Percentiles rank a stretch among this genome's conserved stretches.
Conservation (phyloP, 768 basidiomycete genomes). For the Austroboletus festivus region DNA sequence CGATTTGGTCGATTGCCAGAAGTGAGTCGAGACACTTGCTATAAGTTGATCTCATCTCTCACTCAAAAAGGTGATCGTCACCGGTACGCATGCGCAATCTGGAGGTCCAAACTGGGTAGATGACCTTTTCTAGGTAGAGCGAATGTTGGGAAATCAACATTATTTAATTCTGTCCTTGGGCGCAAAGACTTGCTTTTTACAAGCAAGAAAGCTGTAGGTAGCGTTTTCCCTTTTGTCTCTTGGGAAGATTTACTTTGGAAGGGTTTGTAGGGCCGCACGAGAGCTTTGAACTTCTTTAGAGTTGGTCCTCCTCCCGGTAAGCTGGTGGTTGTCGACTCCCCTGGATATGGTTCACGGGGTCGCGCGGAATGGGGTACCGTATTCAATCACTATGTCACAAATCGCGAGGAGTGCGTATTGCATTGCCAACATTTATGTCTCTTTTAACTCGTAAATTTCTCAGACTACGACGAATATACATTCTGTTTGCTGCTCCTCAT, state of each 20-base stretch:
- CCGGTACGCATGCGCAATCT: conserved; percentile 16
- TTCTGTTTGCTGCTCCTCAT: conserved; percentile 68
- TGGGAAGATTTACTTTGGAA: background rate
- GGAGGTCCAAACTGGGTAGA: background rate
- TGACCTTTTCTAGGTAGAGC: conserved; percentile 53
- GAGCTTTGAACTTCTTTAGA: conserved; percentile 66
- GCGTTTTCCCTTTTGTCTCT: background rate
- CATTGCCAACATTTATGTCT: background rate
- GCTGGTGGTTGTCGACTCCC: conserved; percentile 72
- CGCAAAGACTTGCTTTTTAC: conserved; percentile 55
- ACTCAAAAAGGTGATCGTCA: conserved; percentile 23
- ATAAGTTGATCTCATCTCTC: conserved; percentile 1
- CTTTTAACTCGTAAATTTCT: background rate
- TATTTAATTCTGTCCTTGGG: conserved; percentile 67
- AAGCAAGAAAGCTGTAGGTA: conserved; percentile 68
- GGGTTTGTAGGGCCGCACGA: conserved; percentile 60
- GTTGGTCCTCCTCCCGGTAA: conserved; percentile 56
- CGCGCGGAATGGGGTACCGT: conserved; percentile 71
- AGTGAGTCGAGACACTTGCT: conserved; percentile 16
- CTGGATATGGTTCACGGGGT: conserved; percentile 76
- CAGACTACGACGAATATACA: conserved; percentile 69
- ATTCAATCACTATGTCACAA: conserved; percentile 62
- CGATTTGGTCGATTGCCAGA: conserved; percentile 23
- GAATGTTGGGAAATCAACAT: conserved; percentile 73
- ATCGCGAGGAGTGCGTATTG: conserved; percentile 54